Conservation (phyloP, 306 rosid genomes). For the Prunus fruticosa region DNA sequence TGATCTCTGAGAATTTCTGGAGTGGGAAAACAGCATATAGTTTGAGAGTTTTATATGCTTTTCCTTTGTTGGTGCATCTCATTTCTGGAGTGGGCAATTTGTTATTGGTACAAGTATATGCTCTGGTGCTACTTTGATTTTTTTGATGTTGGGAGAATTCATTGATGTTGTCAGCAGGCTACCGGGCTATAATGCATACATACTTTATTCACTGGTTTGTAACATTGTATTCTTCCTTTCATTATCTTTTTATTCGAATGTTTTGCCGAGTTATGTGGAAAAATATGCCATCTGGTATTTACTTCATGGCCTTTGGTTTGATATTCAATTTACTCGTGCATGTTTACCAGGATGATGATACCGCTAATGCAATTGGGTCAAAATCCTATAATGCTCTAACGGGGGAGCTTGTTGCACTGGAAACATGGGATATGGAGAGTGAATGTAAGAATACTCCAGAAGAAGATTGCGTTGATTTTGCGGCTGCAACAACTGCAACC, state of each 20-base stretch:
- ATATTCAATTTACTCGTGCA: conserved; percentile 22
- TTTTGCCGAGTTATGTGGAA: not conserved
- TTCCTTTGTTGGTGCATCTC: not conserved
- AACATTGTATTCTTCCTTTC: not conserved
- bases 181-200: not conserved
- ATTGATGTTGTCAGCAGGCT: not conserved
- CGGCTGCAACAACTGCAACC: conserved; percentile 95
- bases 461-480: conserved; percentile 94
- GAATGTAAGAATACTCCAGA: conserved; percentile 44
- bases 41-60: not conserved
- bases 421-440: conserved; percentile 53
- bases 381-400: conserved; percentile 86
- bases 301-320: conserved; percentile 26
- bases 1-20: conserved; percentile 1
- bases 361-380: conserved; percentile 74
- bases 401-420: conserved; percentile 97
- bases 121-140: not conserved
- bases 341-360: conserved; percentile 60
- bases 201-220: not conserved
- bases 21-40: not conserved
- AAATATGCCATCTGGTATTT: conserved; percentile 5
- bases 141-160: not conserved
- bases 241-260: not conserved
- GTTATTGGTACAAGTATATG: not conserved
- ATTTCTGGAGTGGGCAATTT: not conserved